Conservation (phyloP, 2,329 filamentous ascomycete species). For the Colletotrichum ledebouriae region DNA sequence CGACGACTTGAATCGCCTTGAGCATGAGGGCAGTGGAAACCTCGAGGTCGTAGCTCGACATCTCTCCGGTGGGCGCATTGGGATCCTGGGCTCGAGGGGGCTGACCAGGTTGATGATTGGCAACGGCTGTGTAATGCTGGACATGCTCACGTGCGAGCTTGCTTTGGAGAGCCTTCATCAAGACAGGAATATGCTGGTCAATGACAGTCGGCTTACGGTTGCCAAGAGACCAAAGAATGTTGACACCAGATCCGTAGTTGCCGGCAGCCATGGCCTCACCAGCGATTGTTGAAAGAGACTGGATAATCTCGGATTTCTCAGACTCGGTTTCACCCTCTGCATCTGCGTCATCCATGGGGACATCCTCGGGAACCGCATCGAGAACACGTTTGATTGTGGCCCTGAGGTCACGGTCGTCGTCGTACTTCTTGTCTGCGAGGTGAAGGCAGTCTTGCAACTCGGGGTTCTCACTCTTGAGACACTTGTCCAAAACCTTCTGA, state of each 20-base stretch:
- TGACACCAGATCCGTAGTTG: conserved; percentile 90
- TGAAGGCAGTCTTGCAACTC: conserved; percentile 96
- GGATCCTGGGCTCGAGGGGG: conserved; percentile 63
- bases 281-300: conserved; percentile 85
- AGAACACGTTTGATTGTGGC: conserved; percentile 86
- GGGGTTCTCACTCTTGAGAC: conserved; percentile 86
- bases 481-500: conserved; percentile 91
- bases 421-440: conserved; percentile 75
- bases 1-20: conserved; percentile 94
- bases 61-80: conserved; percentile 66
- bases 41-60: conserved; percentile 83
- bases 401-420: conserved; percentile 78
- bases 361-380: conserved; percentile 86
- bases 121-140: conserved; percentile 75
- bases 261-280: conserved; percentile 86
- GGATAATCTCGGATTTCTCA: conserved; percentile 87
- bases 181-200: conserved; percentile 85
- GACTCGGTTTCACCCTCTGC: conserved; percentile 87
- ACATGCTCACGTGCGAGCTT: conserved; percentile 97
- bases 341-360: conserved; percentile 80
- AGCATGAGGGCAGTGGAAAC: conserved; percentile 93
- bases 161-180: conserved; percentile 94
- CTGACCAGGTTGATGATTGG: conserved; percentile 62
- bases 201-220: conserved; percentile 88
- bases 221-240: conserved; percentile 92